These are phyloP conservation scores for Carex parvula DNA, from an alignment of 176 grass and related monocot genomes.

Conservation along the genomic window DNA sequence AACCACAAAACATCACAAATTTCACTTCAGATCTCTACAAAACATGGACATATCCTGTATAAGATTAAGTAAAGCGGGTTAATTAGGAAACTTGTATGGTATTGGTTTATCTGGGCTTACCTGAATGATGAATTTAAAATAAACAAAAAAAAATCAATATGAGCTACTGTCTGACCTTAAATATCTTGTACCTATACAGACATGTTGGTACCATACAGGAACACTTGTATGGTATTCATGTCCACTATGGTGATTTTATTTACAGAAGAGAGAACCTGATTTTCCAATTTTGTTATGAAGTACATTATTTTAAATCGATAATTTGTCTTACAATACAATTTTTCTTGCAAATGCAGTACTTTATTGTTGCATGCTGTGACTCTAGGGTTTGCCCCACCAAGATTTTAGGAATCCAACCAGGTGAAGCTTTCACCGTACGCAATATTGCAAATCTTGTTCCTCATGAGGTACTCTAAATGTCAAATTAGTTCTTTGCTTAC, in stretches of 20 bases:
- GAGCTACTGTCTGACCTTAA: not conserved
- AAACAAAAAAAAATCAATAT: not conserved
- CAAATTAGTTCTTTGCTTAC: not conserved
- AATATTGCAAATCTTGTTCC: slow-evolving; percentile 95
- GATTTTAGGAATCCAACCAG: slow-evolving; percentile 85
- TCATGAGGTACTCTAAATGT: slow-evolving; percentile 47
- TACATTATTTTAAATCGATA: not conserved
- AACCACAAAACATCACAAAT: not conserved
- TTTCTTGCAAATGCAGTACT: slow-evolving; percentile 65
- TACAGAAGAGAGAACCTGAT: not conserved
- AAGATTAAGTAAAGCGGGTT: not conserved
- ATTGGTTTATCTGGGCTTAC: not conserved
- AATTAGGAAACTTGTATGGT: not conserved
- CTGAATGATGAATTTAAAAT: not conserved
- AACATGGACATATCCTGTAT: not conserved
- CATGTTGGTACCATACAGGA: not conserved
- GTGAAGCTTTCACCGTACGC: slow-evolving; percentile 87
- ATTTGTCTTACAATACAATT: slow-evolving; percentile 15
- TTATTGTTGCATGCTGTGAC: slow-evolving; percentile 88
- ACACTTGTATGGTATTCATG: not conserved
- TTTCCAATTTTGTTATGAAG: not conserved
- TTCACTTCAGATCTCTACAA: not conserved
- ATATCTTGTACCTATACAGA: not conserved
- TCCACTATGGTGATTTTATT: not conserved
- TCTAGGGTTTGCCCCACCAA: slow-evolving; percentile 79